A percentile compares a stretch with the other conserved stretches of the same genome.
Evolutionary conservation across 2,329 filamentous ascomycete species (phyloP).

Genomic region (Aspergillus uvarum): DNA sequence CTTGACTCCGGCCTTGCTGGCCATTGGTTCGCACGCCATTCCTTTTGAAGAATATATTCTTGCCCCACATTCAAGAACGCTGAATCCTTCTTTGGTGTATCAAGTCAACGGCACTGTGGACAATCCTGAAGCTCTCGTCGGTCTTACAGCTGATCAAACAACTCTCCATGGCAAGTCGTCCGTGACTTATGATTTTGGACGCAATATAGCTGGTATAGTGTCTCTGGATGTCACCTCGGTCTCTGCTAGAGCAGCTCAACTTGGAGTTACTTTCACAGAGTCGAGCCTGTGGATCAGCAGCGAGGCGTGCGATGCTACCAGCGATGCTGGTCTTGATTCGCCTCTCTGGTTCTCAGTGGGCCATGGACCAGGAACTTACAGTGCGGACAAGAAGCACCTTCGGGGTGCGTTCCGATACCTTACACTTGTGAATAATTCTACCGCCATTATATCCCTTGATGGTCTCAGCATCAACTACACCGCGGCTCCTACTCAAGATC

Average conservation of each 20-base stretch:
- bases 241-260: slow-evolving; percentile 28
- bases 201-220: slow-evolving; percentile 42
- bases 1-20: slow-evolving; percentile 13
- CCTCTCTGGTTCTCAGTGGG: slow-evolving; percentile 49
- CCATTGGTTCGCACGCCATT: slow-evolving; percentile 12
- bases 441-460: slow-evolving; percentile 39
- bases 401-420: slow-evolving; percentile 51
- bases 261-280: slow-evolving; percentile 44
- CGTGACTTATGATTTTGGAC: slow-evolving; percentile 41
- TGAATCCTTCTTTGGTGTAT: slow-evolving; percentile 27
- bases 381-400: slow-evolving; percentile 42
- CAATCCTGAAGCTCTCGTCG: slow-evolving; percentile 21
- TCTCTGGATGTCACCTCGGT: slow-evolving; percentile 30
- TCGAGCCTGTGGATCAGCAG: slow-evolving; percentile 51
- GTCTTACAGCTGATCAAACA: neutral
- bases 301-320: slow-evolving; percentile 48
- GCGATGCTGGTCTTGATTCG: slow-evolving; percentile 49
- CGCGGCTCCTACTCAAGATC: slow-evolving; percentile 37
- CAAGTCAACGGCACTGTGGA: slow-evolving; percentile 32
- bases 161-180: slow-evolving; percentile 30
- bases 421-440: slow-evolving; percentile 46
- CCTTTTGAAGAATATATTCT: slow-evolving; percentile 38
- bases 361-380: slow-evolving; percentile 38
- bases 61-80: slow-evolving; percentile 29
- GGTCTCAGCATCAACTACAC: slow-evolving; percentile 46